These are phyloP conservation scores for Phoenix dactylifera DNA, from an alignment of 176 grass and related monocot species.

Conservation along the genomic window DNA sequence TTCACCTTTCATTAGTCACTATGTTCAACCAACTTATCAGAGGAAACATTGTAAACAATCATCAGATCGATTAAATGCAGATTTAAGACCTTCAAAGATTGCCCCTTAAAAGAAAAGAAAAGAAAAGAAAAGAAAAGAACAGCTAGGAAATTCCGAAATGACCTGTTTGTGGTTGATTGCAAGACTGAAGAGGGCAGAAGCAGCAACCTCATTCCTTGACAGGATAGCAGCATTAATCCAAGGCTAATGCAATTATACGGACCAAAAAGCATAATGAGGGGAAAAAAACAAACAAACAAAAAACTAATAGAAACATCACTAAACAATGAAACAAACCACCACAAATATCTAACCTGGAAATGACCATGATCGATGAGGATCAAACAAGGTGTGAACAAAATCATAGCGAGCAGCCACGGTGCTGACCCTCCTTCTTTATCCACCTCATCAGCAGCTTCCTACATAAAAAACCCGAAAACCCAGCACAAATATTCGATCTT, in stretches of 20 bases:
- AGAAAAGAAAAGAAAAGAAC: background rate
- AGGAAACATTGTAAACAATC: too few relatives aligned
- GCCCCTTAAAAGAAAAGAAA: too few relatives aligned
- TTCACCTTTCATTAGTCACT: too few relatives aligned
- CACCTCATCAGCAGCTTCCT: slow-evolving; percentile 88
- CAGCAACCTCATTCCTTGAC: slow-evolving; percentile 45
- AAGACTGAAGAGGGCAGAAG: slow-evolving; percentile 68
- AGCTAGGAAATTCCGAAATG: background rate
- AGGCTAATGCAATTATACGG: slow-evolving; percentile 96
- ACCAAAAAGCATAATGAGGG: background rate
- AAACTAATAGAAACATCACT: background rate
- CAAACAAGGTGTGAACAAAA: slow-evolving; percentile 66
- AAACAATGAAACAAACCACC: too few relatives aligned
- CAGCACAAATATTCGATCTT: background rate
- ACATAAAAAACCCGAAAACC: background rate
- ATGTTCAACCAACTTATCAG: too few relatives aligned
- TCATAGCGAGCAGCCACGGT: slow-evolving; percentile 65
- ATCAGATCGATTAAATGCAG: too few relatives aligned
- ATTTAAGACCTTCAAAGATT: too few relatives aligned
- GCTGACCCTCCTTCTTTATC: slow-evolving; percentile 26
- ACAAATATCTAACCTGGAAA: slow-evolving; percentile 53
- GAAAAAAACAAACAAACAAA: background rate
- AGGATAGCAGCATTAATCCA: slow-evolving; percentile 58
- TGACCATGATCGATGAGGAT: slow-evolving; percentile 83
- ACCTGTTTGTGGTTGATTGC: slow-evolving; percentile 95